phyloP scores from a whole-genome alignment of 2,329 filamentous ascomycete genomes.

The Trichoderma sp. region DNA sequence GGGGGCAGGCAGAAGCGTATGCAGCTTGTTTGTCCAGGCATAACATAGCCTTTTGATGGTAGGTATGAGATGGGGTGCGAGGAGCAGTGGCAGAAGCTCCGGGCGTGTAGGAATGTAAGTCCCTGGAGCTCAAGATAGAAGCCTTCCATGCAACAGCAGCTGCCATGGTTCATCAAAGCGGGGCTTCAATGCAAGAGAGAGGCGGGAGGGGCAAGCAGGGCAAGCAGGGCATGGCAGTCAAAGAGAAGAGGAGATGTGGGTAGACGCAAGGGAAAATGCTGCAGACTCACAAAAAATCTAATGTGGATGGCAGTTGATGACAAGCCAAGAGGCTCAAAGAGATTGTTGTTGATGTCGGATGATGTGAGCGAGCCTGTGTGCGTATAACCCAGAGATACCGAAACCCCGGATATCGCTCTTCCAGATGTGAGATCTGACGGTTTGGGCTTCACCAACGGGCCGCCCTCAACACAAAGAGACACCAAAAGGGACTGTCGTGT shows the following conservation, averaged over 20 bases:
- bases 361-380: neutral
- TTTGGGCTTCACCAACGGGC: slow-evolving; percentile 16
- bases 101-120: neutral
- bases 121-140: neutral
- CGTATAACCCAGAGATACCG: neutral
- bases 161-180: slow-evolving; percentile 22
- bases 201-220: slow-evolving; percentile 4
- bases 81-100: slow-evolving; percentile 4
- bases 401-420: neutral
- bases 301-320: neutral
- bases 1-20: slow-evolving; percentile 4
- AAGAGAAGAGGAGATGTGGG: neutral
- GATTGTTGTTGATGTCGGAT: neutral
- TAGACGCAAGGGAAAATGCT: neutral
- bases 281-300: slow-evolving; percentile 12
- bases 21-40: neutral
- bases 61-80: neutral
- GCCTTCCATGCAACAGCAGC: slow-evolving; percentile 20
- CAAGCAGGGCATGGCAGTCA: slow-evolving; percentile 6
- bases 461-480: neutral
- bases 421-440: neutral
- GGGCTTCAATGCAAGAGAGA: slow-evolving; percentile 19
- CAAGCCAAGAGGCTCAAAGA: slow-evolving; percentile 1
- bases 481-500: too few relatives aligned
- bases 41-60: neutral